Conservation (phyloP, 805 yeast species). For the Alloascoidea hylecoeti region DNA sequence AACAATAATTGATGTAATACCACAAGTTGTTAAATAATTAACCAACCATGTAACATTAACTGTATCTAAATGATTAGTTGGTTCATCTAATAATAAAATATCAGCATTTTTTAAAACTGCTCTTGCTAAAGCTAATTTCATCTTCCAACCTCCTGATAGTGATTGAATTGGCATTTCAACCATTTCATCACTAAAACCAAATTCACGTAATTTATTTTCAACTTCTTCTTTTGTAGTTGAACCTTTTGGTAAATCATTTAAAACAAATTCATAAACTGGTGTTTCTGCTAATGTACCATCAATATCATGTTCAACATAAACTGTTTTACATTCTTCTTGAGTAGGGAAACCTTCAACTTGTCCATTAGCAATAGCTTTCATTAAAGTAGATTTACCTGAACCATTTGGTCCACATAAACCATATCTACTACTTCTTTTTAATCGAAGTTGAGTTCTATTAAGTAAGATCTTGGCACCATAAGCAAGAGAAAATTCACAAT, state of each 20-base stretch:
- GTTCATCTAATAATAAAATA: slow-evolving; percentile 89
- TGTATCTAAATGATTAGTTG: slow-evolving; percentile 99
- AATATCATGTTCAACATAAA: slow-evolving; percentile 86
- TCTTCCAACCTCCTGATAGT: slow-evolving; percentile 93
- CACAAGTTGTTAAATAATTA: slow-evolving; percentile 88
- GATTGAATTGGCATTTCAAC: slow-evolving; percentile 72
- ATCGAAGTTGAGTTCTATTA: slow-evolving; percentile 98
- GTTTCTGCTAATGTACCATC: slow-evolving; percentile 88
- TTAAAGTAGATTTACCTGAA: slow-evolving; percentile 91
- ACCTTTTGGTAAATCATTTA: slow-evolving; percentile 67
- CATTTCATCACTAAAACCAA: slow-evolving; percentile 75
- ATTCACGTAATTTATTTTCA: slow-evolving; percentile 55
- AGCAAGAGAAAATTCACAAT: slow-evolving; percentile 99
- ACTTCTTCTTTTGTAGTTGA: slow-evolving; percentile 59
- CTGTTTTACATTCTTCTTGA: slow-evolving; percentile 86
- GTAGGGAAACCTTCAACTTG: slow-evolving; percentile 93
- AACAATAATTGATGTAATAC: slow-evolving; percentile 95
- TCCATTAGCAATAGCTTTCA: slow-evolving; percentile 79
- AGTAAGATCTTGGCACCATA: slow-evolving; percentile 99
- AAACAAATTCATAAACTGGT: slow-evolving; percentile 84
- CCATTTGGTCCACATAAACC: slow-evolving; percentile 94
- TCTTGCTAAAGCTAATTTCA: slow-evolving; percentile 87
- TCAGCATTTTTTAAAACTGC: slow-evolving; percentile 88
- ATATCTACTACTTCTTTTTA: slow-evolving; percentile 95
- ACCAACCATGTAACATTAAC: slow-evolving; percentile 97